phyloP scores from a whole-genome alignment of 2,329 filamentous ascomycete genomes.

The Huntiella savannae region DNA sequence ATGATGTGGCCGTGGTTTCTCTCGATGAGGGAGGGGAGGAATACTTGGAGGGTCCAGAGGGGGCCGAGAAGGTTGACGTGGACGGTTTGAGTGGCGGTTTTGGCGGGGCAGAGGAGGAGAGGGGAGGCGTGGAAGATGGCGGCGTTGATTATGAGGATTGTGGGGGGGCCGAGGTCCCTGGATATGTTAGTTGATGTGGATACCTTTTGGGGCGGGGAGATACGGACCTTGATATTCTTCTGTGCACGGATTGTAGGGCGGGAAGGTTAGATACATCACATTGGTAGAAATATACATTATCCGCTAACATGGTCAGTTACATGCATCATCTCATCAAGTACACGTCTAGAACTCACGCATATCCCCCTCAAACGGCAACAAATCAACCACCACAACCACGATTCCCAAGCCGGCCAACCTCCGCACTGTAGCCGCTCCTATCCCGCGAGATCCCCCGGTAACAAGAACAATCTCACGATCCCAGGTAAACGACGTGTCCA shows the following conservation, averaged over 20 bases:
- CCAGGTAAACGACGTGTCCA: conserved; percentile 29
- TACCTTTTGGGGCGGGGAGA: no score
- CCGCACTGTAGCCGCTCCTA: conserved; percentile 34
- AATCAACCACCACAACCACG: conserved; percentile 38
- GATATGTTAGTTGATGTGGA: background rate
- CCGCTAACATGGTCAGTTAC: conserved; percentile 13
- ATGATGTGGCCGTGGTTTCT: conserved; percentile 41
- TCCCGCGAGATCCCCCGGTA: conserved; percentile 41
- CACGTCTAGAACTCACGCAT: conserved; percentile 15
- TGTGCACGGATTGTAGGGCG: no score
- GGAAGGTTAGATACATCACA: conserved; percentile 31
- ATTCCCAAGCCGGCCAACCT: conserved; percentile 31
- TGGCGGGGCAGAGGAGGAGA: conserved; percentile 28
- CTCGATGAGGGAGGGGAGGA: conserved; percentile 33
- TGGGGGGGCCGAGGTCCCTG: conserved; percentile 20
- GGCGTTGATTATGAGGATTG: conserved; percentile 35
- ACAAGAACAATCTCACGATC: conserved; percentile 36
- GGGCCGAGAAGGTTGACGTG: conserved; percentile 38
- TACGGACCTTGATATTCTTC: no score
- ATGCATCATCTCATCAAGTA: background rate
- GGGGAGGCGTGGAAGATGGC: conserved; percentile 31
- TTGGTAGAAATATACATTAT: conserved; percentile 29
- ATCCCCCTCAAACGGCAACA: conserved; percentile 28
- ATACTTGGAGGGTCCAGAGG: conserved; percentile 35
- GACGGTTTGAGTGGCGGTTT: conserved; percentile 27